Evolutionary conservation across 139 green algal species (phyloP).

Genomic region (Tetratostichococcus sp.): DNA sequence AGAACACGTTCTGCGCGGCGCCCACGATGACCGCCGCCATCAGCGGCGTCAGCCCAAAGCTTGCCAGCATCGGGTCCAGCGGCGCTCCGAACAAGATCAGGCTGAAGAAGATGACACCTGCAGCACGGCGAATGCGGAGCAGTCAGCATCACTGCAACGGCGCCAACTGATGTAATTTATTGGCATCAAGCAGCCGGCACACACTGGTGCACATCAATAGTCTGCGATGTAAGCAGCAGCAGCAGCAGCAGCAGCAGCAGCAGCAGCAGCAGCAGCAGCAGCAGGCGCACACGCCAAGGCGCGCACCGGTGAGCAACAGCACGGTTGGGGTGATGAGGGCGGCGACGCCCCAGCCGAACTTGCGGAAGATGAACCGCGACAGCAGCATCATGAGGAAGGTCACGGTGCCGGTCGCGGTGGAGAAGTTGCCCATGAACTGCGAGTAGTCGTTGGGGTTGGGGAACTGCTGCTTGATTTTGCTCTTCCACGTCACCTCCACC

Average conservation of each 20-base stretch:
- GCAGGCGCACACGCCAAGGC: background rate
- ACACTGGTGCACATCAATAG: no score
- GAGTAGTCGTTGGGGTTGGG: slow-evolving; percentile 96
- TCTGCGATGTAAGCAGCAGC: no score
- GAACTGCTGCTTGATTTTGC: slow-evolving; percentile 99
- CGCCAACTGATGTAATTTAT: no score
- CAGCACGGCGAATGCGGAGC: background rate
- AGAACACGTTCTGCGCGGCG: slow-evolving; percentile 98
- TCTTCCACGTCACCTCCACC: slow-evolving; percentile 99
- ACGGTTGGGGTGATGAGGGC: slow-evolving; percentile 95
- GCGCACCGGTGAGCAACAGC: slow-evolving; percentile 84
- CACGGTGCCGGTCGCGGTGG: slow-evolving; percentile 70
- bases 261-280: no score
- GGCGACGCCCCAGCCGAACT: slow-evolving; percentile 93
- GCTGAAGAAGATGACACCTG: slow-evolving; percentile 90
- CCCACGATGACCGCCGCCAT: slow-evolving; percentile 94
- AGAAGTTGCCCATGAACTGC: slow-evolving; percentile 89
- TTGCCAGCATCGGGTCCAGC: slow-evolving; percentile 74
- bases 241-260: no score
- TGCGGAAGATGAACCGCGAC: slow-evolving; percentile 91
- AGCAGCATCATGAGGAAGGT: slow-evolving; percentile 98
- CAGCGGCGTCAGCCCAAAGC: slow-evolving; percentile 86
- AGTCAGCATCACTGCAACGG: background rate
- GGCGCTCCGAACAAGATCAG: slow-evolving; percentile 81
- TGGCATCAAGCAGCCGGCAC: no score